Base-by-base conservation (phyloP, 176 grass and related monocot species). In the Ampelocalamus luodianensis region DNA sequence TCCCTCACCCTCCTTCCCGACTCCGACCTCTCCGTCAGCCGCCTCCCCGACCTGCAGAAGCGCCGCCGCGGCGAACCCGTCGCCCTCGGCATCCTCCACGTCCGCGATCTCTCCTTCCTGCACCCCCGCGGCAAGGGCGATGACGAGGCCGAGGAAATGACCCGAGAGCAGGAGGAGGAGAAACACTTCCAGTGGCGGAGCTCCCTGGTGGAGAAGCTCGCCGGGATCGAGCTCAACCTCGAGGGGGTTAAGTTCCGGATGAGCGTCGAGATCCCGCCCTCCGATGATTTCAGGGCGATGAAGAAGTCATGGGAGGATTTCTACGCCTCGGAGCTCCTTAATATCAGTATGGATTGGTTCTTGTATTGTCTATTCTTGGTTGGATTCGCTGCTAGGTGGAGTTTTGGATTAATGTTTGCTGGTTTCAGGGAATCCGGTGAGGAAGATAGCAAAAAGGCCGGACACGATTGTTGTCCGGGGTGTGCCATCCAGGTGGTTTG, bases 271-370 rank as follows among this genome's bases (percentile, higher is more conserved):
- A 80, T 95, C 55, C 93, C 93, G 23, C 51, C 71, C 10, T 86
- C 83, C 1, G 91, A 98, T 4, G 88, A 98, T 81, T 95, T 95
- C 70, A 85, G 39, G 81, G 61, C 71, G 50, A 86, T 98, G 87
- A 93, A 89, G 86, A 95, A 92, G 46, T 95, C 93, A 17, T 95
- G 96, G 96, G 91, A 98, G 77, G 88, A 96, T 79, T 95, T 87
- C 82, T 98, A 98, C 83, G 72, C 96, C 27, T 92, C 89, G 8
- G 76, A 90, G 85, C 86, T 92, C 50, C 71, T 86, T 11, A 89
- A 78, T 85, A 85, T 24, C 51, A 92, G 95, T 93, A 95, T 76
- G 85, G 36, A 20, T 14, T 85, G 13, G 10, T 84, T 83, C 26
- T 42, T 83, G 10, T 32, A 38, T 15, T 22, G 22, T 3, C 46